phyloP scores from a whole-genome alignment of 2,329 filamentous ascomycete species.

The Pseudogymnoascus sp. region DNA sequence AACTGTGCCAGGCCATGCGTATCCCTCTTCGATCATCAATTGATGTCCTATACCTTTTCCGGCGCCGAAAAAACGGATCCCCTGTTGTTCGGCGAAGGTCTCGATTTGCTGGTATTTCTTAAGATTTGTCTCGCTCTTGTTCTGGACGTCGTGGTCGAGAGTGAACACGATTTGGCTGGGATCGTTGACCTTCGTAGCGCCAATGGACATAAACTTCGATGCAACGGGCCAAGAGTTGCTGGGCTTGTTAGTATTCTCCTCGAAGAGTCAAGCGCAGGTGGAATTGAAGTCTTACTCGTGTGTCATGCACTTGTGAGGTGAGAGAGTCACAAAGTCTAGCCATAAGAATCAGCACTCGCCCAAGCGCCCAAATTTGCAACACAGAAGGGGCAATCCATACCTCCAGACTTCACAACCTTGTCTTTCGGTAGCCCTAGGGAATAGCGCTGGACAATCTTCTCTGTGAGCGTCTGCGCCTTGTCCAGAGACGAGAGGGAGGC shows the following conservation, averaged over 20 bases:
- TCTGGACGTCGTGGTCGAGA: slow-evolving; percentile 83
- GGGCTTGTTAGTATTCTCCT: background rate
- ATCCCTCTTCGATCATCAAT: slow-evolving; percentile 81
- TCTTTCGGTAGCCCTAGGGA: slow-evolving; percentile 66
- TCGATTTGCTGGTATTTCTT: slow-evolving; percentile 79
- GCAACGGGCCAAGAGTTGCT: slow-evolving; percentile 67
- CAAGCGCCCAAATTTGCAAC: background rate
- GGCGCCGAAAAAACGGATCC: slow-evolving; percentile 68
- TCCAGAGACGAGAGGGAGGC: slow-evolving; percentile 11
- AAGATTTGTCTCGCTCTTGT: slow-evolving; percentile 68
- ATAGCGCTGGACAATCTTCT: slow-evolving; percentile 85
- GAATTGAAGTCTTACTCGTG: slow-evolving; percentile 47
- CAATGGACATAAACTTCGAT: slow-evolving; percentile 73
- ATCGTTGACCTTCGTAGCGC: slow-evolving; percentile 65
- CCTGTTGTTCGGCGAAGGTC: slow-evolving; percentile 71
- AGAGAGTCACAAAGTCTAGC: slow-evolving; percentile 71
- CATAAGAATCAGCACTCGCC: background rate
- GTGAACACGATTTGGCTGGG: slow-evolving; percentile 72
- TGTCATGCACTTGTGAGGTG: slow-evolving; percentile 70
- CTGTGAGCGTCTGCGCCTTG: slow-evolving; percentile 68
- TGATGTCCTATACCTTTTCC: slow-evolving; percentile 84
- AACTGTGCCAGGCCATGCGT: slow-evolving; percentile 77
- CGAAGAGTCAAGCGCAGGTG: background rate
- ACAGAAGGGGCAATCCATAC: background rate
- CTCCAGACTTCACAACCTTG: slow-evolving; percentile 66